These are phyloP conservation scores for Astrephomene gubernaculifera DNA, from an alignment of 139 green algal genomes.

Conservation along the genomic window DNA sequence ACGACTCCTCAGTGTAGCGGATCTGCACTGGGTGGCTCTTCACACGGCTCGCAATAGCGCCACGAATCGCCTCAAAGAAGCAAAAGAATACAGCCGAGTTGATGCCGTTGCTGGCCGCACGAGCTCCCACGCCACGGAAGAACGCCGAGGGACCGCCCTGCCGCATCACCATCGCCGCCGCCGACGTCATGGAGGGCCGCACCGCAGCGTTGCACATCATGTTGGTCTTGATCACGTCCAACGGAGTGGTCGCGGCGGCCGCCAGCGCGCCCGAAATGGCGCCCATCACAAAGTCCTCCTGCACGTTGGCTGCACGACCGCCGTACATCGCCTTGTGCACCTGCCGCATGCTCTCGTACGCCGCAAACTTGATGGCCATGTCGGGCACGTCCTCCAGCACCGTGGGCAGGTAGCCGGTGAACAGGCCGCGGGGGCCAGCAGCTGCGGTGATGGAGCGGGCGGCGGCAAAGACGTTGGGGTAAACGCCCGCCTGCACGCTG, in stretches of 20 bases:
- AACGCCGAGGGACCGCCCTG: slow-evolving; percentile 61
- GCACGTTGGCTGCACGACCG: slow-evolving; percentile 3
- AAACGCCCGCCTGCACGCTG: slow-evolving; percentile 85
- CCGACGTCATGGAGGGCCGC: slow-evolving; percentile 66
- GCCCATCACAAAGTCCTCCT: slow-evolving; percentile 87
- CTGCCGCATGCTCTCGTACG: slow-evolving; percentile 81
- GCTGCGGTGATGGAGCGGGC: slow-evolving; percentile 66
- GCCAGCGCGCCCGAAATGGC: slow-evolving; percentile 80
- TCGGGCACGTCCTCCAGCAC: slow-evolving; percentile 91
- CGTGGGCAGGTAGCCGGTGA: slow-evolving; percentile 86
- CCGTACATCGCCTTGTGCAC: slow-evolving; percentile 62
- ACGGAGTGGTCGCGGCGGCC: slow-evolving; percentile 84
- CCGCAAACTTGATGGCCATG: slow-evolving; percentile 93
- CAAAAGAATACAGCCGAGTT: slow-evolving; percentile 91
- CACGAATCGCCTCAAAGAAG: slow-evolving; percentile 84
- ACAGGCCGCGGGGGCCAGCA: slow-evolving; percentile 78
- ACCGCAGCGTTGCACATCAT: slow-evolving; percentile 87
- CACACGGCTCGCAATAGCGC: slow-evolving; percentile 32
- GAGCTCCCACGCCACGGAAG: slow-evolving; percentile 78
- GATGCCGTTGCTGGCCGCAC: slow-evolving; percentile 83
- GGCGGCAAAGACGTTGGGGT: slow-evolving; percentile 80
- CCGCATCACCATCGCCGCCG: background rate
- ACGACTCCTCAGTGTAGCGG: background rate
- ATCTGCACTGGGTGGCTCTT: slow-evolving; percentile 24
- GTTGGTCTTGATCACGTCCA: slow-evolving; percentile 95